Percentiles rank a stretch among this genome's conserved stretches.
Evolutionary conservation across 2,329 filamentous ascomycete species (phyloP).

Genomic region (Ceratocystis eucalypticola): DNA sequence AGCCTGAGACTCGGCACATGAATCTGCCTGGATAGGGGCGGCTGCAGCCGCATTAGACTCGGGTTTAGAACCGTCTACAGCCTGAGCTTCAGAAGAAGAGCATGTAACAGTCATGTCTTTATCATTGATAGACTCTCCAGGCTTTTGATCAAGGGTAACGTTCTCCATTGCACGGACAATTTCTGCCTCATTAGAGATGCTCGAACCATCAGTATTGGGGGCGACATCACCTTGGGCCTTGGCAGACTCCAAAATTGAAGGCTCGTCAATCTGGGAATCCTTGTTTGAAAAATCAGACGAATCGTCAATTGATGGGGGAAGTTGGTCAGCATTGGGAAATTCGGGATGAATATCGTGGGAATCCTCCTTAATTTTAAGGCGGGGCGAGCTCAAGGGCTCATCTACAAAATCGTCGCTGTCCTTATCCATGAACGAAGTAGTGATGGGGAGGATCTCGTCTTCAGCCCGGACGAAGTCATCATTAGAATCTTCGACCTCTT

Average conservation of each 20-base stretch:
- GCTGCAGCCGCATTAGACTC: no score
- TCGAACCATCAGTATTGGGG: not conserved
- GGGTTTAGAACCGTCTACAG: no score
- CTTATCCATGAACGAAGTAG: conserved; percentile 46
- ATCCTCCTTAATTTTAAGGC: conserved; percentile 38
- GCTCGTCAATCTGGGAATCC: conserved; percentile 8
- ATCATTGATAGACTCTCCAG: not conserved
- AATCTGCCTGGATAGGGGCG: not conserved
- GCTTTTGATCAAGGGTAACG: conserved; percentile 2
- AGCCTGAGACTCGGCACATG: not conserved
- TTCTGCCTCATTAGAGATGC: conserved; percentile 5
- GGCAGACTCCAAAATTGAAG: conserved; percentile 10
- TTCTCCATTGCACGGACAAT: conserved; percentile 15
- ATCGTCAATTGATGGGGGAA: conserved; percentile 13
- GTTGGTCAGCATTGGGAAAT: conserved; percentile 21
- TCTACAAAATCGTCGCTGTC: conserved; percentile 66
- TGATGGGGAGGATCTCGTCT: conserved; percentile 61
- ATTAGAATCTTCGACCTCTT: conserved; percentile 60
- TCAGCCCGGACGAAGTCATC: conserved; percentile 62
- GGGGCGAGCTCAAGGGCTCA: conserved; percentile 57
- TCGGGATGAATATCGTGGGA: conserved; percentile 39
- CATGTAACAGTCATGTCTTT: not conserved
- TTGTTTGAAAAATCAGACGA: conserved; percentile 12
- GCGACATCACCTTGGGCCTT: not conserved
- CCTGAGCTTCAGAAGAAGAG: not conserved